Evolutionary conservation across 176 grass and related monocot genomes (phyloP).

Genomic region (Phoenix roebelenii): DNA sequence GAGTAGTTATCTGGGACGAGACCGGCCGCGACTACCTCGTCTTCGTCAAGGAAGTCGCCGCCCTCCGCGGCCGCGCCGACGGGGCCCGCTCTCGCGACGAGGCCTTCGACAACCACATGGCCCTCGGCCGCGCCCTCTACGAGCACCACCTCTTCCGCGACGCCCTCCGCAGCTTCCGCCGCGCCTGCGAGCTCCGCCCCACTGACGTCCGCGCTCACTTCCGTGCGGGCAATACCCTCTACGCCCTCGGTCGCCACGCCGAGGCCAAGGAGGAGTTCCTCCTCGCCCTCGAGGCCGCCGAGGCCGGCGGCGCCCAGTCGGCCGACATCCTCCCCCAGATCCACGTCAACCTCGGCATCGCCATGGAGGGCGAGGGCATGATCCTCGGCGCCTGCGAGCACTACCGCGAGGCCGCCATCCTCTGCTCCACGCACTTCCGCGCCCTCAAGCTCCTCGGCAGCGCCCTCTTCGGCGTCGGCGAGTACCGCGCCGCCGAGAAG

Average conservation of each 20-base stretch:
- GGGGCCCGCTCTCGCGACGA: slow-evolving; percentile 64
- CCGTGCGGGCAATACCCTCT: slow-evolving; percentile 68
- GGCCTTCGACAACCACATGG: slow-evolving; percentile 97
- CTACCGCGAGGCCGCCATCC: slow-evolving; percentile 88
- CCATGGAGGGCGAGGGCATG: slow-evolving; percentile 93
- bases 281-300: slow-evolving; percentile 75
- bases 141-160: slow-evolving; percentile 84
- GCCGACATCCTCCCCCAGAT: slow-evolving; percentile 90
- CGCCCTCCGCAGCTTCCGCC: slow-evolving; percentile 71
- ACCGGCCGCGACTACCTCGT: slow-evolving; percentile 88
- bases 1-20: slow-evolving; percentile 55
- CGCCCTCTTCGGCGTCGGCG: slow-evolving; percentile 83
- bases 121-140: slow-evolving; percentile 63
- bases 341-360: slow-evolving; percentile 98
- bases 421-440: slow-evolving; percentile 70
- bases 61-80: slow-evolving; percentile 68
- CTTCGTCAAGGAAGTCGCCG: slow-evolving; percentile 88
- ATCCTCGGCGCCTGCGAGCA: slow-evolving; percentile 92
- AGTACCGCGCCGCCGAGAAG: slow-evolving; percentile 87
- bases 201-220: slow-evolving; percentile 86
- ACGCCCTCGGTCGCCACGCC: slow-evolving; percentile 75
- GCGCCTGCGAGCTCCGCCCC: slow-evolving; percentile 79
- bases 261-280: slow-evolving; percentile 95
- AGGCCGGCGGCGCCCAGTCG: slow-evolving; percentile 69
- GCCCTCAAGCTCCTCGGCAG: slow-evolving; percentile 92